These are phyloP conservation scores for Orbilia ellipsospora DNA, from an alignment of 2,329 filamentous ascomycete genomes.

Conservation along the genomic window DNA sequence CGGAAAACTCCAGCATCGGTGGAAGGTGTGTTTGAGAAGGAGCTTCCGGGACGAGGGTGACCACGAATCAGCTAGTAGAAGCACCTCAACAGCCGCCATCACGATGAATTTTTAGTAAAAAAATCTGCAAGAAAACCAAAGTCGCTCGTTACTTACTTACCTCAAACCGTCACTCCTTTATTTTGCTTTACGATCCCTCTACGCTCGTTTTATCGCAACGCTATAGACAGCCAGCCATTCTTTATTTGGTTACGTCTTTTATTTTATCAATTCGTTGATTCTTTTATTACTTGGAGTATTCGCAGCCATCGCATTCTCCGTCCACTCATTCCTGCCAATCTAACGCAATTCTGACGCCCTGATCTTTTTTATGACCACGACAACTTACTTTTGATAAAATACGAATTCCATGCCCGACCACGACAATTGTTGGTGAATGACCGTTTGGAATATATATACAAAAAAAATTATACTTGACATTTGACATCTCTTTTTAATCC, in stretches of 20 bases:
- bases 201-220: conserved; percentile 31
- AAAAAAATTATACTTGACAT: conserved; percentile 38
- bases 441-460: conserved; percentile 24
- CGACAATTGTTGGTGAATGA: conserved; percentile 48
- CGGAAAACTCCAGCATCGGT: conserved; percentile 50
- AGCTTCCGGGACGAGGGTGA: conserved; percentile 54
- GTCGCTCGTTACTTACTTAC: conserved; percentile 48
- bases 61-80: conserved; percentile 55
- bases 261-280: conserved; percentile 53
- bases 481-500: conserved; percentile 27
- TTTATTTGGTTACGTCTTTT: conserved; percentile 26
- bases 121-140: conserved; percentile 3
- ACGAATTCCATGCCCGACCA: conserved; percentile 48
- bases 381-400: conserved; percentile 46
- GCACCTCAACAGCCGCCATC: conserved; percentile 56
- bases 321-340: conserved; percentile 54
- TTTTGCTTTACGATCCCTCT: conserved; percentile 33
- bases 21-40: conserved; percentile 53
- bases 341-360: conserved; percentile 56
- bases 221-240: conserved; percentile 41
- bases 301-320: conserved; percentile 49
- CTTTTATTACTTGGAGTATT: conserved; percentile 46
- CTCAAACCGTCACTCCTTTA: conserved; percentile 46
- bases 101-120: conserved; percentile 56
- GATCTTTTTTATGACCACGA: conserved; percentile 45